Base-by-base conservation (phyloP, 2,329 filamentous ascomycete species). In the Aspergillus sp. region DNA sequence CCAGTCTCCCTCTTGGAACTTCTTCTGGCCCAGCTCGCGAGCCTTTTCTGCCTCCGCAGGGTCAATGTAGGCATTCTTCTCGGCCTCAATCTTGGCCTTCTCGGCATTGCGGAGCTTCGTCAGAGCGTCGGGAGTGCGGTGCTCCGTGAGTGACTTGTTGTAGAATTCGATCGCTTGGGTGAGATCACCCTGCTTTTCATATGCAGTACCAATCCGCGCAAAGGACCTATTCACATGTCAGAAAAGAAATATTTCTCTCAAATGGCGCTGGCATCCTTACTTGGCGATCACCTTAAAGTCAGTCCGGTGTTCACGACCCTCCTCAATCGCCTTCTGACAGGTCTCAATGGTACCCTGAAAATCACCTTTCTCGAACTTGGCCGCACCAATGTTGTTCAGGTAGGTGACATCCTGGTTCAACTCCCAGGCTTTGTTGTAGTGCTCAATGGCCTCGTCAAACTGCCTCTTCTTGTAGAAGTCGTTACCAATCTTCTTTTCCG, bases 261-360 rank as follows among this genome's bases (percentile, higher is more conserved):
- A 8, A 34, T 5, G 8, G 3, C 9, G 7, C 3, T 19, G 9
- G 2, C 5, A 40, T 29, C 62, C 69, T 51, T 67, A 87, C 82
- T 96, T 97, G 64, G 94, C 90, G 56, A 98, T 91, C 63, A 90
- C 79, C 81, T 98, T 98, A 78, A 97, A 98, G 73, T 98, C 93
- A 53, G 93, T 90, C 47, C 89, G 85, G 57, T 94, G 82, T 59
- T 85, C 79, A 49, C 93, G 88, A 47, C 93, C 93, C 68, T 97
- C 86, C 57, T 94, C 85, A 45, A 95, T 80, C 7, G 94, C 93
- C 72, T 88, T 82, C 59, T 86, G 82, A 73, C 93, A 98, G 10
- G 83, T 74, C 59, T 94, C 86, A 54, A 98, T 89, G 56, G 85
- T 83, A 48, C 83, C 86, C 61, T 94, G 80, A 67, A 87, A 94